These are phyloP conservation scores for Mucor piriformis DNA, from an alignment of 371 early-diverging fungal genomes.

Conservation along the genomic window DNA sequence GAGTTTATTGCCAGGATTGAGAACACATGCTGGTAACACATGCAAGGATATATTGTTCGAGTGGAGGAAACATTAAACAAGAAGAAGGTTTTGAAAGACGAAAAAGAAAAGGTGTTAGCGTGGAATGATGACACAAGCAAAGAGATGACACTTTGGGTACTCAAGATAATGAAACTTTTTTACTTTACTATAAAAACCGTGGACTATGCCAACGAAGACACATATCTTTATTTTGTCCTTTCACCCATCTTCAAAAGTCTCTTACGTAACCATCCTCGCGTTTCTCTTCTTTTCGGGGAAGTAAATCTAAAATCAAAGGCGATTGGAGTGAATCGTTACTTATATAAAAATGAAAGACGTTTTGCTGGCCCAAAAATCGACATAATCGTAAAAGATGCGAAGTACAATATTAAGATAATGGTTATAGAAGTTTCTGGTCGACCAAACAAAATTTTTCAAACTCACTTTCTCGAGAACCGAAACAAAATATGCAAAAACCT, in stretches of 20 bases:
- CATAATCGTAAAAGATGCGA: constrained; percentile 4
- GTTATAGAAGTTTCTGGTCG: constrained; percentile 14
- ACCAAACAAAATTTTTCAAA: too few species aligned
- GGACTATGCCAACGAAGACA: background rate
- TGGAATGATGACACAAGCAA: too few species aligned
- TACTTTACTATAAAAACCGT: background rate
- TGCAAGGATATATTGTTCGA: too few species aligned
- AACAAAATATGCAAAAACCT: too few species aligned
- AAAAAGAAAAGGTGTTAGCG: too few species aligned
- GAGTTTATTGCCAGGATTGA: too few species aligned
- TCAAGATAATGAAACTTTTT: too few species aligned
- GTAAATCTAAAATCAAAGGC: constrained; percentile 10
- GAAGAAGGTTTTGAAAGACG: too few species aligned
- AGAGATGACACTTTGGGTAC: too few species aligned
- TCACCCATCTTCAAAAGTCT: background rate
- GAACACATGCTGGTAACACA: too few species aligned
- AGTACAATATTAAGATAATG: constrained; percentile 10
- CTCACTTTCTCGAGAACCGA: too few species aligned
- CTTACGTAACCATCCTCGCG: background rate
- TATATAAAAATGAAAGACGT: constrained; percentile 7
- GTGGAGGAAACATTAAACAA: too few species aligned
- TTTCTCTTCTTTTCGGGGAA: constrained; percentile 13
- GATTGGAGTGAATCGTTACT: constrained; percentile 10
- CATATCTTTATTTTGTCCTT: background rate
- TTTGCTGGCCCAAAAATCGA: constrained; percentile 22